phyloP scores from a whole-genome alignment of 2,329 filamentous ascomycete species.

The Colletotrichum cereale region DNA sequence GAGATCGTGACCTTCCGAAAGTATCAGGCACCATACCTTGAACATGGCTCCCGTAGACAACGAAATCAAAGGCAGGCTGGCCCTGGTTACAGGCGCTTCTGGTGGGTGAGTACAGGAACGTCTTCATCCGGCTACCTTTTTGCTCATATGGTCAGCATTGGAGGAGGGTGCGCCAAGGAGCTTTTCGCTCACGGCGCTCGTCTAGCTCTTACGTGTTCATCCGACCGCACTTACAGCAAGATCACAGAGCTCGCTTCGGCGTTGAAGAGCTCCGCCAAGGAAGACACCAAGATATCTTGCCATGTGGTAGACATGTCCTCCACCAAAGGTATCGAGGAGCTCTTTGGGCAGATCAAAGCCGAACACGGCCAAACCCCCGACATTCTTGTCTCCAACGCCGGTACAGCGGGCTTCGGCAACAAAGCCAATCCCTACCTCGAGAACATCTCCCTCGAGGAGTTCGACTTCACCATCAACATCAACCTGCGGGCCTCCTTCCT shows the following conservation, averaged over 20 bases:
- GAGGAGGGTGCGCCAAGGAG: constrained; percentile 67
- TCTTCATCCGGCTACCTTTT: constrained; percentile 1
- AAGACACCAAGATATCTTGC: constrained; percentile 55
- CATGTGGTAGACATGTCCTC: constrained; percentile 71
- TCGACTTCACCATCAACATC: constrained; percentile 71
- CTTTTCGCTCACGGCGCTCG: constrained; percentile 65
- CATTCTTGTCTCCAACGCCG: constrained; percentile 76
- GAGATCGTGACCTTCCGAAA: neutral
- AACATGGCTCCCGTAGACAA: constrained; percentile 50
- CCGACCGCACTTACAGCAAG: constrained; percentile 23
- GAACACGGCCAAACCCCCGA: constrained; percentile 68
- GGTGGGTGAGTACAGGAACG: constrained; percentile 62
- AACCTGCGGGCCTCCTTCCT: constrained; percentile 74
- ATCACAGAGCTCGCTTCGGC: constrained; percentile 19
- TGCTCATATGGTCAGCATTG: constrained; percentile 61
- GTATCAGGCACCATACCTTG: neutral
- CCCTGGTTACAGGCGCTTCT: constrained; percentile 71
- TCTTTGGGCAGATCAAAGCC: constrained; percentile 67
- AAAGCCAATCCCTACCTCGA: constrained; percentile 68
- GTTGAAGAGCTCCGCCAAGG: neutral
- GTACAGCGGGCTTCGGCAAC: constrained; percentile 60
- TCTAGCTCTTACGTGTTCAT: constrained; percentile 68
- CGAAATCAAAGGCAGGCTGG: constrained; percentile 64
- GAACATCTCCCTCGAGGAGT: constrained; percentile 74
- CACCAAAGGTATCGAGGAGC: constrained; percentile 62